A percentile compares a stretch with the other conserved stretches of the same genome.
These are phyloP conservation scores for Diaporthe citri DNA, from an alignment of 2,329 filamentous ascomycete genomes.

Conservation along the genomic window DNA sequence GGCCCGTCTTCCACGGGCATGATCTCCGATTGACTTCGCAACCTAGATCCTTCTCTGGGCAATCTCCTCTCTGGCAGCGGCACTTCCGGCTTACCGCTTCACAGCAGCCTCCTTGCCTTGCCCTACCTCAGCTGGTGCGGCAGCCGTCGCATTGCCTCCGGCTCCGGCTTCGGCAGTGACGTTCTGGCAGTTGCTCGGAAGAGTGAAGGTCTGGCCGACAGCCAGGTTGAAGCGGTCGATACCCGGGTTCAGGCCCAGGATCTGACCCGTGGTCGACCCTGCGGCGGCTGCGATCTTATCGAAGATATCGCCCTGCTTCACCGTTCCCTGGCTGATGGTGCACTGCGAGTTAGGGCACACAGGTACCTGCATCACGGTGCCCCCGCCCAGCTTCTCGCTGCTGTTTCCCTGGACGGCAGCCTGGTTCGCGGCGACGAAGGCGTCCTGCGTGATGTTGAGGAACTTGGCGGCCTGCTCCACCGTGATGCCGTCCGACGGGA, in stretches of 20 bases:
- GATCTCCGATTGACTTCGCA: background rate
- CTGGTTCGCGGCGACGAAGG: conserved; percentile 18
- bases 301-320: conserved; percentile 29
- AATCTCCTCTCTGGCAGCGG: background rate
- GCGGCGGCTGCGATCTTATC: conserved; percentile 15
- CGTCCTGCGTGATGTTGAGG: conserved; percentile 33
- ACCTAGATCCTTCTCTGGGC: background rate
- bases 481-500: conserved; percentile 15
- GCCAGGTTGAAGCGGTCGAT: conserved; percentile 21
- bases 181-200: conserved; percentile 34
- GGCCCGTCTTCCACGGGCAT: background rate
- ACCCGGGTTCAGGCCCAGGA: conserved; percentile 27
- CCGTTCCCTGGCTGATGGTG: conserved; percentile 26
- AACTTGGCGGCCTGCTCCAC: conserved; percentile 27
- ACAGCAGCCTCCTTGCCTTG: conserved; percentile 7
- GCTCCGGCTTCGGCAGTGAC: background rate
- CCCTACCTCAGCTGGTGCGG: background rate
- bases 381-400: conserved; percentile 18
- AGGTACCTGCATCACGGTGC: conserved; percentile 18
- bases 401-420: background rate
- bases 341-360: conserved; percentile 33
- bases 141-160: conserved; percentile 4
- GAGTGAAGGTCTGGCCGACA: conserved; percentile 32
- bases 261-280: conserved; percentile 31
- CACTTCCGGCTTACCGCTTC: background rate